A percentile compares a stretch with the other conserved stretches of the same genome.
These are phyloP conservation scores for Fraxinus nigra DNA, from an alignment of 305 asterid species.

Conservation along the genomic window DNA sequence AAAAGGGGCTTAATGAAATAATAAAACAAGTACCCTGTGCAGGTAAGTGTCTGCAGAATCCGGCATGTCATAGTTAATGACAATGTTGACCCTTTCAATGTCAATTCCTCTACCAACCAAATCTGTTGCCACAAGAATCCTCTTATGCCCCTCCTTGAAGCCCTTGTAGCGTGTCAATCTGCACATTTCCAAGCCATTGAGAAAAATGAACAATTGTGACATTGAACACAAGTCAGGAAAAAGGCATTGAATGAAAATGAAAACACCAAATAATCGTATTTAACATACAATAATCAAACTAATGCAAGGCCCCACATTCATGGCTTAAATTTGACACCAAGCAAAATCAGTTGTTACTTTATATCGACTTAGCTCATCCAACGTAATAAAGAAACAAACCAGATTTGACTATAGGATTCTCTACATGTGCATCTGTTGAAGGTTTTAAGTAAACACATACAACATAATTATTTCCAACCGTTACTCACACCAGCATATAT, in stretches of 20 bases:
- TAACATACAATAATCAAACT: neutral
- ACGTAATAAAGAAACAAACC: neutral
- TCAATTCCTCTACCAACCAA: conserved; percentile 92
- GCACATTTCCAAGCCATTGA: conserved; percentile 7
- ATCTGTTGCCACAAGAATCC: conserved; percentile 92
- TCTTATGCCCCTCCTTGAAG: conserved; percentile 89
- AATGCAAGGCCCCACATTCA: neutral
- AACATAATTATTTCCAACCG: neutral
- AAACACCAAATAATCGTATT: neutral
- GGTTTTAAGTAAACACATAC: neutral
- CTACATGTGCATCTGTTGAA: neutral
- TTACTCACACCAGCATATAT: neutral
- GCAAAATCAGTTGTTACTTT: neutral
- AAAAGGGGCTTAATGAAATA: neutral
- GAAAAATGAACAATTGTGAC: neutral
- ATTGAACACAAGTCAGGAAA: neutral
- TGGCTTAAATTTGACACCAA: neutral
- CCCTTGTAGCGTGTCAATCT: conserved; percentile 82
- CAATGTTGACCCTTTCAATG: conserved; percentile 86
- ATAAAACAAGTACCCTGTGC: conserved; percentile 56
- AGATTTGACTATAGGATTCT: neutral
- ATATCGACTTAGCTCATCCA: neutral
- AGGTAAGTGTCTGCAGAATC: conserved; percentile 87
- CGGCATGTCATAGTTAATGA: conserved; percentile 90
- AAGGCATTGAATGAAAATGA: neutral